Percentiles rank a stretch among this genome's conserved stretches.
Evolutionary conservation across 805 yeast species (phyloP).

Genomic region (Wickerhamiella alocasiicola): DNA sequence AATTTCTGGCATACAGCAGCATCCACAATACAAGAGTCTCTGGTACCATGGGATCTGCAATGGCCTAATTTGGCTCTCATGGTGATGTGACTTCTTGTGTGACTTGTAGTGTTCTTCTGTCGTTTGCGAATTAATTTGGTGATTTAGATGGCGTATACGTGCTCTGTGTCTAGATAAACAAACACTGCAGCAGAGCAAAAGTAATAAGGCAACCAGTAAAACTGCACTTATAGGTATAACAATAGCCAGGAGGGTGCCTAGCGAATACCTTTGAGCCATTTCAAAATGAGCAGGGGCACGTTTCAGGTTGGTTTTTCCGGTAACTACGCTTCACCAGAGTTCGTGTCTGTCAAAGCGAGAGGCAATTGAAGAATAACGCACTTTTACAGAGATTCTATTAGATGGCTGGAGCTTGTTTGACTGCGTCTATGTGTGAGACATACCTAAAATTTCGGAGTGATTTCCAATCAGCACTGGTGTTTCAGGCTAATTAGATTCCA

Average conservation of each 20-base stretch:
- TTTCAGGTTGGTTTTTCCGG: too few species aligned
- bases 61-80: neutral
- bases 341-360: too few species aligned
- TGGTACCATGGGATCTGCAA: slow-evolving; percentile 3
- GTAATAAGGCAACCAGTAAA: slow-evolving; percentile 12
- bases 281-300: slow-evolving; percentile 5
- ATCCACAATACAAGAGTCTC: slow-evolving; percentile 3
- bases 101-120: neutral
- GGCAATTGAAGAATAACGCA: too few species aligned
- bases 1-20: slow-evolving; percentile 1
- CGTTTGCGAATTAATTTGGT: neutral
- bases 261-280: slow-evolving; percentile 15
- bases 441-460: slow-evolving; percentile 1
- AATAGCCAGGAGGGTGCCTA: slow-evolving; percentile 19
- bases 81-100: neutral
- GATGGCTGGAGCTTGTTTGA: too few species aligned
- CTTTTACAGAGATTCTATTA: too few species aligned
- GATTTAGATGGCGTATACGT: slow-evolving; percentile 1
- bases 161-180: slow-evolving; percentile 8
- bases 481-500: slow-evolving; percentile 3
- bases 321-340: too few species aligned
- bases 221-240: slow-evolving; percentile 22
- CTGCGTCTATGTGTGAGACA: slow-evolving; percentile 6
- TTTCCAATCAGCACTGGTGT: slow-evolving; percentile 6
- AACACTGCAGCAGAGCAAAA: slow-evolving; percentile 9